Base-by-base conservation (phyloP, 129 eudicot species). In the Flaveria ramosissima region DNA sequence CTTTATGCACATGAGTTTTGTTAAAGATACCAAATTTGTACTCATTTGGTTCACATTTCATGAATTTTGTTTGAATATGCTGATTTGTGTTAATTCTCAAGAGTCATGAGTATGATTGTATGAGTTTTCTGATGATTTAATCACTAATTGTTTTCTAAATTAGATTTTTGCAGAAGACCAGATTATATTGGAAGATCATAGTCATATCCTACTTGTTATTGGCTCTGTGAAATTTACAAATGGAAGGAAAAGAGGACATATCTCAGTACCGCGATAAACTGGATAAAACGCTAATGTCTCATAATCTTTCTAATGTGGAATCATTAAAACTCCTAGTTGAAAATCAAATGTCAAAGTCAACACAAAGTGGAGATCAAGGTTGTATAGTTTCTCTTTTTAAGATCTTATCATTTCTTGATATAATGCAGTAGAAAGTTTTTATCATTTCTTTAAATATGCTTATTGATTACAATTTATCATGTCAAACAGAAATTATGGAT, bases 231-330 rank as follows among this genome's bases (percentile, higher is more conserved):
- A 63, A 50, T 64, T 80, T 73, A 46, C 30, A 82, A 36, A 93
- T 93, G 96, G 87, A 60, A 61, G 86, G 80, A 36, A 76, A 71
- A 71, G 74, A 89, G 56, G 82, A 78, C 43, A 93, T 90, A 55
- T 56, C 83, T 53, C 78, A 74, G 52, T 93, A 93, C 83, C 82
- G 97, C 60, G 82, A 76, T 76, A 81, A 65, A 78, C 80, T 93
- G 79, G 97, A 91, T 82, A 80, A 81, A 72, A 88, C 97, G 9
- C 85, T 93, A 43, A 79, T 85, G 73, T 87, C 92, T 71, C 72
- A 74, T 64, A 85, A 87, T 50, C 89, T 93, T 77, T 82, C 80
- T 47, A 73, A 93, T 77, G 83, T 84, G 75, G 92, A 85, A 76
- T 84, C 71, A 4, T 82, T 93, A 26, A 83, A 81, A 75, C 56